phyloP scores from a whole-genome alignment of 805 yeast species.

The Metschnikowia dekortorum region DNA sequence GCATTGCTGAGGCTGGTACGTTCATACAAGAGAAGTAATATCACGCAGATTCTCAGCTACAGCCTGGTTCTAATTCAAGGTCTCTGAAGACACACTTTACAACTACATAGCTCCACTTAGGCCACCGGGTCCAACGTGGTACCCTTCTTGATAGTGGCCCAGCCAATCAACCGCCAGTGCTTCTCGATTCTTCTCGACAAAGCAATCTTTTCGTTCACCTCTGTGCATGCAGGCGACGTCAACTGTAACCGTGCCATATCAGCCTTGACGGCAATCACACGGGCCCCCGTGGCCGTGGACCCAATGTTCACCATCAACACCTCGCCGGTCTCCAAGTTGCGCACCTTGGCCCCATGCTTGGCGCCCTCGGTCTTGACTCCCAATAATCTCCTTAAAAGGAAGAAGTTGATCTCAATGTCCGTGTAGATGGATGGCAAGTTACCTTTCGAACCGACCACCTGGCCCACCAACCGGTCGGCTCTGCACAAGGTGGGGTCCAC shows the following conservation, averaged over 20 bases:
- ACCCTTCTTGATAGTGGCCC: conserved; percentile 98
- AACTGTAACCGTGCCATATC: conserved; percentile 98
- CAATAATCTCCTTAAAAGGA: conserved; percentile 89
- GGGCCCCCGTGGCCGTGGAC: conserved; percentile 98
- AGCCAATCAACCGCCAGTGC: conserved; percentile 99
- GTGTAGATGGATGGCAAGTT: conserved; percentile 94
- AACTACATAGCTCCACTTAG: conserved; percentile 16
- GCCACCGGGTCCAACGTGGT: conserved; percentile 77
- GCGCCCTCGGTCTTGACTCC: conserved; percentile 99
- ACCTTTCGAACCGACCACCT: conserved; percentile 97
- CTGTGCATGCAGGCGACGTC: conserved; percentile 98
- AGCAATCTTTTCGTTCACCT: conserved; percentile 96
- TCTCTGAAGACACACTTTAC: background rate
- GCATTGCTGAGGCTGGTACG: too few species aligned
- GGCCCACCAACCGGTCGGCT: conserved; percentile 99
- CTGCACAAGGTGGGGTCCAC: conserved; percentile 98
- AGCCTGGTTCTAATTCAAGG: background rate
- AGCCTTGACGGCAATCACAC: conserved; percentile 96
- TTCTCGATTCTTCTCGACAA: conserved; percentile 97
- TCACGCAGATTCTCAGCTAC: too few species aligned
- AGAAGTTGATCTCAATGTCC: conserved; percentile 95
- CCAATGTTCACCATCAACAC: conserved; percentile 99
- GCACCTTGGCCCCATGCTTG: conserved; percentile 89
- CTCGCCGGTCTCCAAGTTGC: conserved; percentile 90
- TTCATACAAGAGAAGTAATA: too few species aligned